A percentile compares a stretch with the other conserved stretches of the same genome.
phyloP scores from a whole-genome alignment of 129 eudicot species.

The Artemisia annua region DNA sequence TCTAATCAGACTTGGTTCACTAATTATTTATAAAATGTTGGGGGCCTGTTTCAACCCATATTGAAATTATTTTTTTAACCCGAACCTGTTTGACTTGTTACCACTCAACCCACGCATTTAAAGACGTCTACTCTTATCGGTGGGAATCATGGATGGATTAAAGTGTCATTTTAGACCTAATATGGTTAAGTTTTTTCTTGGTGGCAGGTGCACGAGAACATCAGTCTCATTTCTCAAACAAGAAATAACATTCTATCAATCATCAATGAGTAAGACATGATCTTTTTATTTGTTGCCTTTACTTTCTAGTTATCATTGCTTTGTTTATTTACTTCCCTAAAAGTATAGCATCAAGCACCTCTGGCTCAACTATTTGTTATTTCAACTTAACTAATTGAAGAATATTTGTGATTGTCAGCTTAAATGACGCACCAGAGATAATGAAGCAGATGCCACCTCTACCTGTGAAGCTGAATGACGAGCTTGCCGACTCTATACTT shows the following conservation, averaged over 20 bases:
- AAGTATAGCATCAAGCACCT: no score
- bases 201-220: slow-evolving; percentile 76
- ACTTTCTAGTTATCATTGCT: no score
- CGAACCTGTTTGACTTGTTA: no score
- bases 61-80: no score
- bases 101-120: no score
- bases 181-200: neutral
- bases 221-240: slow-evolving; percentile 71
- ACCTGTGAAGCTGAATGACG: slow-evolving; percentile 94
- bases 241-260: slow-evolving; percentile 56
- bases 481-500: slow-evolving; percentile 69
- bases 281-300: neutral
- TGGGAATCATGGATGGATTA: neutral
- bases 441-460: slow-evolving; percentile 98
- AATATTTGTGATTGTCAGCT: slow-evolving; percentile 28
- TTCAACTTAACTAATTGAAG: slow-evolving; percentile 37
- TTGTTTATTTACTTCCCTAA: no score
- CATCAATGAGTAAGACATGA: slow-evolving; percentile 65
- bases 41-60: no score
- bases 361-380: neutral
- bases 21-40: neutral
- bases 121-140: neutral
- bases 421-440: slow-evolving; percentile 69
- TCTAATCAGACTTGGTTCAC: neutral
- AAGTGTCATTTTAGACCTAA: slow-evolving; percentile 9